Percentiles rank a stretch among this genome's conserved stretches.
phyloP scores from a whole-genome alignment of 2,329 filamentous ascomycete genomes.

The Aspergillus latus region DNA sequence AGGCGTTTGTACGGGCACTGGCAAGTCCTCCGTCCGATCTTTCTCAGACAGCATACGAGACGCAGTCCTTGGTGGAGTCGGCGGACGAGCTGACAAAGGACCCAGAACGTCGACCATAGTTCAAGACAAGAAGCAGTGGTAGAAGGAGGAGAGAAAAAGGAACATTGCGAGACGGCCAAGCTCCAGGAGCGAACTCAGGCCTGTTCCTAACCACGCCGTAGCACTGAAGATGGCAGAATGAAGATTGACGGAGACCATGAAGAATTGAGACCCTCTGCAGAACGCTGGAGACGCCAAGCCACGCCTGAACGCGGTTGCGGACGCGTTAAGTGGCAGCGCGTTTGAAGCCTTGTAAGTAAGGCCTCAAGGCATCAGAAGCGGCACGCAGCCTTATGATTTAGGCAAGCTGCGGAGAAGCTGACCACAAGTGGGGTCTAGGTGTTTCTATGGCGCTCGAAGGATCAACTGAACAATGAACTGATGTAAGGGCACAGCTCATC shows the following conservation, averaged over 20 bases:
- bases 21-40: conserved; percentile 42
- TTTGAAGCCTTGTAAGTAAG: conserved; percentile 23
- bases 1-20: conserved; percentile 36
- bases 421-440: conserved; percentile 21
- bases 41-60: conserved; percentile 31
- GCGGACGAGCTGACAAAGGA: conserved; percentile 53
- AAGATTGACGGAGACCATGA: conserved; percentile 13
- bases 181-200: conserved; percentile 16
- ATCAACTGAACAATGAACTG: conserved; percentile 8
- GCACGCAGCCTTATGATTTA: conserved; percentile 6
- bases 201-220: conserved; percentile 20
- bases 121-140: conserved; percentile 22
- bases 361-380: conserved; percentile 15
- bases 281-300: conserved; percentile 23
- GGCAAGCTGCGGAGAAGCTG: conserved; percentile 16
- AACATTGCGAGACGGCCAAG: conserved; percentile 30
- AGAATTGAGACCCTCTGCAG: conserved; percentile 11
- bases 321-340: conserved; percentile 39
- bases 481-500: conserved; percentile 1
- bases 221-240: conserved; percentile 2
- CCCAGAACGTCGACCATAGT: conserved; percentile 49
- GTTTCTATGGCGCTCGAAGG: conserved; percentile 8
- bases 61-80: conserved; percentile 54
- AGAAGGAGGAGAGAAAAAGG: conserved; percentile 19
- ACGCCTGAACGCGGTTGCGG: conserved; percentile 21